Base-by-base conservation (phyloP, 768 basidiomycete genomes). In the Panus rudis region DNA sequence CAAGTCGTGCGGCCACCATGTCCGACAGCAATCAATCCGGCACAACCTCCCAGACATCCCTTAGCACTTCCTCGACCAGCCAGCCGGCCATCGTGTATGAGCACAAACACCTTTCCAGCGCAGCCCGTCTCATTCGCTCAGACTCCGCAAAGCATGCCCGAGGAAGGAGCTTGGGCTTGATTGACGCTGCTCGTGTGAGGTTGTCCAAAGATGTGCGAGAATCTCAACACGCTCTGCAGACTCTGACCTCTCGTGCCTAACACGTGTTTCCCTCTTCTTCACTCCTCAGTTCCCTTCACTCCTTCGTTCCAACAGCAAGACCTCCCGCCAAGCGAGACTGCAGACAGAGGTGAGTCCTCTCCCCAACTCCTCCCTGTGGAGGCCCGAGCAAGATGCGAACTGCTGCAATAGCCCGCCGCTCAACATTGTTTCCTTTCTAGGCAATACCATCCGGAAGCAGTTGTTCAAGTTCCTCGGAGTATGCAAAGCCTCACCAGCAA, bases 191-290 rank as follows among this genome's bases (percentile, higher is more conserved):
- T 42, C 60, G 61, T 55, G 60, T 64, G 53, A 56, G 62, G 51
- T 42, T 63, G 28, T 58, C 62, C 41, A 55, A 62, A 50, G 63
- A 65, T 46, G 63, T 65, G 53, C 52, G 62, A n/a, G n/a, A 57
- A 30, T 39, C 26, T 34, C 44, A 41, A 44, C 53, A 56, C 54
- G 51, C 52, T 47, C 39, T 48, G 47, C 47, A 45, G 51, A 46
- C 43, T 43, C 32, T 28, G 34, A 35, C 42, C 42, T 51, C 53
- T 47, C 54, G 60, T 62, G 53, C 57, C 61, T 60, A 55, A 61
- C 63, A 65, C 63, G 63, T 65, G 63, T 63, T 57, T 38, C 12
- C 39, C 46, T 43, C 50, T 42, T 46, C 43, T 45, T 38, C 48
- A 51, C 42, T 42, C 47, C 32, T 46, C 53, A 62, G 60, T 51